Base-by-base conservation (phyloP, 2,329 filamentous ascomycete species). In the Emergomyces orientalis region DNA sequence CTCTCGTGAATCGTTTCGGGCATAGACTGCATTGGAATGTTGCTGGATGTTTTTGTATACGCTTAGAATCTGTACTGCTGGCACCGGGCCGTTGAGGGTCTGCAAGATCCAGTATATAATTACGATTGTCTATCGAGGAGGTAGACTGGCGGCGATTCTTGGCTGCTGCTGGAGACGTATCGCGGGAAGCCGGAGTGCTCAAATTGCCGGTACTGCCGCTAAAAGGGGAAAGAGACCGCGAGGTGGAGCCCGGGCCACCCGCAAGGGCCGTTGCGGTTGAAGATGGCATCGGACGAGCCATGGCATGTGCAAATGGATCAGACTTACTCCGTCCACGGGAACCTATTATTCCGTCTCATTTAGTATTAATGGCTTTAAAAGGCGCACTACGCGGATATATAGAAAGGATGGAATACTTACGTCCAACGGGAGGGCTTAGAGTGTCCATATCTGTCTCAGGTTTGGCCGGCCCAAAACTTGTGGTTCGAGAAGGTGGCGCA, bases 1-100 rank as follows among this genome's bases (percentile, higher is more conserved):
- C 94, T 63, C 94, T 85, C 0, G 94, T 99, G 72, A 99, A 99
- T 19, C 91, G 86, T 76, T 99, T 99, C 0, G 94, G 92, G 70
- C 94, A 99, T 9, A 97, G 80, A 11, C 79, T 89, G 74, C 94
- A 99, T 72, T 97, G 92, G 77, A 97, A 99, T 0, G 92, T 99
- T 7, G 94, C 94, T 0, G 94, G 94, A 69, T 99, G 94, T 72
- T 99, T 99, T 75, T 99, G 94, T 0, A 91, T 87, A n/a, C 94
- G 87, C 73, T 94, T 95, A 47, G 80, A 82, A 57, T 87, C 85
- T 54, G 79, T 79, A 14, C 84, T 69, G 39, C 71, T 83, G 4
- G 84, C 82, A 30, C 85, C 86, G 62, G 91, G 88, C 65, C 93
- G 88, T 52, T 91, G 88, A 0, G 92, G 92, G 74, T 97, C 91